Conservation (phyloP, 2,329 filamentous ascomycete genomes). For the Botrytis fabae region DNA sequence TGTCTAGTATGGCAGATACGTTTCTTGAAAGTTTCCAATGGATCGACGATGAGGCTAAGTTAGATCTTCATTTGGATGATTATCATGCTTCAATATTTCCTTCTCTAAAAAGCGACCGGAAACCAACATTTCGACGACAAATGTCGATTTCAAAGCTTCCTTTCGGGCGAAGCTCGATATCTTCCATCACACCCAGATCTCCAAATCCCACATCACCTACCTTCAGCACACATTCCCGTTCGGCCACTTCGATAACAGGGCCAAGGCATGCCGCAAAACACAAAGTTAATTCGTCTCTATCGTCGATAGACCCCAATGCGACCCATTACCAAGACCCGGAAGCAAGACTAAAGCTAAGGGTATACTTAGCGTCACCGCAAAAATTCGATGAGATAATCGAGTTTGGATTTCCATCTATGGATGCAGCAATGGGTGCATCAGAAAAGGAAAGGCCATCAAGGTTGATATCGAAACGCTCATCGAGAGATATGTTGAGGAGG, state of each 20-base stretch:
- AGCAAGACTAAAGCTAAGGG: conserved; percentile 79
- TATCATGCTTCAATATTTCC: conserved; percentile 53
- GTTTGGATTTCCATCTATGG: conserved; percentile 80
- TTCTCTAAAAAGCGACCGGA: conserved; percentile 47
- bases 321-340: conserved; percentile 90
- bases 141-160: conserved; percentile 70
- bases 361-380: conserved; percentile 83
- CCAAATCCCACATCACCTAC: conserved; percentile 36
- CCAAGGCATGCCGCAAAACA: conserved; percentile 36
- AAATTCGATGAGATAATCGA: conserved; percentile 96
- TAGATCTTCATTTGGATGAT: conserved; percentile 69
- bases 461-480: conserved; percentile 27
- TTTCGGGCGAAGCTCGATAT: conserved; percentile 56
- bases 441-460: conserved; percentile 39
- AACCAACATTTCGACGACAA: conserved; percentile 67
- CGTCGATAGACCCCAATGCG: conserved; percentile 67
- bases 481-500: conserved; percentile 31
- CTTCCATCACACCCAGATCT: conserved; percentile 38
- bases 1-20: conserved; percentile 32
- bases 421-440: conserved; percentile 44
- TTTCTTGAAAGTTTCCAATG: conserved; percentile 70
- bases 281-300: conserved; percentile 40
- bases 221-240: conserved; percentile 34
- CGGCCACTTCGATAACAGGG: conserved; percentile 54
- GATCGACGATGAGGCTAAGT: conserved; percentile 70